Evolutionary conservation across 352 stramenopile genomes (phyloP), one percentile per base, ranked within the genome.

Genomic region (Globisporangium abappressorium): DNA sequence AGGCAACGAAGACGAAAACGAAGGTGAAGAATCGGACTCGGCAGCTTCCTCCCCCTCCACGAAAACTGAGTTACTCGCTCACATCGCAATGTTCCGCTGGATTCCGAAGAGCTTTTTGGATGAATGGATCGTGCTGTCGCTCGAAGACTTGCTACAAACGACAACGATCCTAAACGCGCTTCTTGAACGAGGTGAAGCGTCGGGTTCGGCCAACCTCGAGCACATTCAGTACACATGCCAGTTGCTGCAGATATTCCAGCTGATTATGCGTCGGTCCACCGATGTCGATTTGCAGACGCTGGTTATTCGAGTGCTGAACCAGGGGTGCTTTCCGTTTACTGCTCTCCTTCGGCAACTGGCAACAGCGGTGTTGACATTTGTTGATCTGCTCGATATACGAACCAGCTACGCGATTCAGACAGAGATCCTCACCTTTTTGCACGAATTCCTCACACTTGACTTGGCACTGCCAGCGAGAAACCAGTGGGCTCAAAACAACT

Each of bases 41-140:
- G 3, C 38, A 8, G 33, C 33, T 15, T 36, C 8, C 15, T n/a
- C 18, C 20, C 14, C 3, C 26, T 59, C 70, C 60, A 59, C 47
- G 1, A 30, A 26, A 36, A 57, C 34, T 6, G 68, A 71, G 57
- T 62, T 87, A 2, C 33, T 66, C 18, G 62, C 74, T 5, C 66
- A 84, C 22, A 65, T 68, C 2, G 64, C 70, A 8, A 64, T 82
- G 33, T 78, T 89, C 11, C 73, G 68, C 12, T 76, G 72, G 70
- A 74, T 91, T 57, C 80, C 82, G 0, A 74, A 57, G 15, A 30
- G 66, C 12, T 61, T 89, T 14, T 57, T 89, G 28, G 69, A 84
- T 38, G 82, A 91, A 68, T 89, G 80, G 74, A 66, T 88, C 11
- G 70, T 87, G 12, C 15, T 88, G 15, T 81, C 70, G 46, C 68